Percentiles rank a stretch among this genome's conserved stretches.
Conservation (phyloP, 768 basidiomycete genomes). For the Auriscalpium vulgare region DNA sequence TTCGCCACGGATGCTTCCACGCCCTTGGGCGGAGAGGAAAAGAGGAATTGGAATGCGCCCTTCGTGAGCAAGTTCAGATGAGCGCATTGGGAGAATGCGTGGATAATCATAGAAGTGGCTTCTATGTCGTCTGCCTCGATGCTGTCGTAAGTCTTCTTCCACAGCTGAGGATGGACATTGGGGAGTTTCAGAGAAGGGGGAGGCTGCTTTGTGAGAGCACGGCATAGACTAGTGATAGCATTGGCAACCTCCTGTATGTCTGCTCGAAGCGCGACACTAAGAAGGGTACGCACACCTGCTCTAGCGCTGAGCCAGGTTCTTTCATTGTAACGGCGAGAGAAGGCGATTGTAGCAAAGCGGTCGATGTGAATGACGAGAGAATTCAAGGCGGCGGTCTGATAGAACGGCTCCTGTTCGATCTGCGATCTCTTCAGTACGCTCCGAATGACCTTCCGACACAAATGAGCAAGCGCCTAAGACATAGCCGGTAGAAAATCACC, state of each 20-base stretch:
- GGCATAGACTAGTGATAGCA: conserved; percentile 26
- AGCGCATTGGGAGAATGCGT: conserved; percentile 48
- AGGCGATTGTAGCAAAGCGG: conserved; percentile 38
- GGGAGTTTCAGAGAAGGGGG: conserved; percentile 23
- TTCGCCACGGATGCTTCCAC: conserved; percentile 12
- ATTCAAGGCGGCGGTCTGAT: conserved; percentile 24
- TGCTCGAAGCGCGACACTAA: conserved; percentile 24
- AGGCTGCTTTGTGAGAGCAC: conserved; percentile 30
- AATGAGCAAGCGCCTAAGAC: not conserved
- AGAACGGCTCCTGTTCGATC: conserved; percentile 19
- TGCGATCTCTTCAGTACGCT: conserved; percentile 25
- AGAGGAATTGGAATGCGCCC: conserved; percentile 36
- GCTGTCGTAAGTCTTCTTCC: conserved; percentile 58
- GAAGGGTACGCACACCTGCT: conserved; percentile 32
- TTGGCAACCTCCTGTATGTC: conserved; percentile 28
- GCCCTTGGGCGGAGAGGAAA: conserved; percentile 23
- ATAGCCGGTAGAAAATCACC: conserved; percentile 35
- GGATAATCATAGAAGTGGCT: conserved; percentile 51
- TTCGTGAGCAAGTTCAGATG: conserved; percentile 59
- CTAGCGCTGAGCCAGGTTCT: conserved; percentile 37
- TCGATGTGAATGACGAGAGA: conserved; percentile 46
- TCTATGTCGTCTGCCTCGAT: conserved; percentile 51
- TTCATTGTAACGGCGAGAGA: conserved; percentile 30
- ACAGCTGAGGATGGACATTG: conserved; percentile 49
- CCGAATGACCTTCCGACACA: conserved; percentile 25